phyloP scores from a whole-genome alignment of 225 moss, liverwort and hornwort species.

The Physcomitrellopsis africana region DNA sequence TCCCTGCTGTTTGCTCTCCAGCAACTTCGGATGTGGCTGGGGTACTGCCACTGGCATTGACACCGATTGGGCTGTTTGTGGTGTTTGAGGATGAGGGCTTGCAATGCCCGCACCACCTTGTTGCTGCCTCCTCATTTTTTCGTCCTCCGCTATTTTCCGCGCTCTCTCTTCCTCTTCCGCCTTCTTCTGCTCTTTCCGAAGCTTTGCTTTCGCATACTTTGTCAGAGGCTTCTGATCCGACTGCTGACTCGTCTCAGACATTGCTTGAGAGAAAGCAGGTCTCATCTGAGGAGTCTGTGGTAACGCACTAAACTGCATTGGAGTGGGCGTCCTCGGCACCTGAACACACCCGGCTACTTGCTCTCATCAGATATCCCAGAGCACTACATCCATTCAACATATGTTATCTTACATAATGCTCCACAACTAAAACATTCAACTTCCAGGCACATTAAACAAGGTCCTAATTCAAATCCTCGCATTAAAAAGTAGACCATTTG shows the following conservation, averaged over 20 bases:
- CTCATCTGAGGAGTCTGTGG: constrained; percentile 48
- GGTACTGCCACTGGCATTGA: constrained; percentile 53
- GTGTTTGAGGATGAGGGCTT: constrained; percentile 47
- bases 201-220: constrained; percentile 81
- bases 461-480: not conserved
- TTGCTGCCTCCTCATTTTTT: constrained; percentile 67
- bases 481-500: not conserved
- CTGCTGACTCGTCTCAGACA: constrained; percentile 50
- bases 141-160: constrained; percentile 68
- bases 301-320: constrained; percentile 39
- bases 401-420: not conserved
- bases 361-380: constrained; percentile 22
- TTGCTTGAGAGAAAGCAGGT: constrained; percentile 43
- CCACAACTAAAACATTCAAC: not conserved
- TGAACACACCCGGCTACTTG: constrained; percentile 39
- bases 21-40: constrained; percentile 72
- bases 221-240: constrained; percentile 71
- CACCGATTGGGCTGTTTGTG: constrained; percentile 56
- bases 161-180: constrained; percentile 83
- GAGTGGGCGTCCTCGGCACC: constrained; percentile 47
- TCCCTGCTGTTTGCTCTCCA: constrained; percentile 65
- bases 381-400: not conserved
- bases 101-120: constrained; percentile 34
- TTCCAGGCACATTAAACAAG: not conserved
- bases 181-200: constrained; percentile 78